phyloP scores from a whole-genome alignment of 768 basidiomycete genomes.

The Mycena leptocephala region DNA sequence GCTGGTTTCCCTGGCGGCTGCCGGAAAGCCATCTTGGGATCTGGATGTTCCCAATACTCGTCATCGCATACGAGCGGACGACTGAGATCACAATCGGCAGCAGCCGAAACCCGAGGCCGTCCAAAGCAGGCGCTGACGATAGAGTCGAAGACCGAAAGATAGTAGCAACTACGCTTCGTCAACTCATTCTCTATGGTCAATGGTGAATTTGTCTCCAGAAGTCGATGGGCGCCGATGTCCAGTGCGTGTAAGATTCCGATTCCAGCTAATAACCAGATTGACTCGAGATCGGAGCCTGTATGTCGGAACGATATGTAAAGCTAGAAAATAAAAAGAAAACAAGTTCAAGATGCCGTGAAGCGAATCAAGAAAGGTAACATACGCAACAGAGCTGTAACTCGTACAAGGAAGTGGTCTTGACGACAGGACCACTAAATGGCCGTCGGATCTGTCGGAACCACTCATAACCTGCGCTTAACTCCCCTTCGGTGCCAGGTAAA shows the following conservation, averaged over 20 bases:
- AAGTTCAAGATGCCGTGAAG: slow-evolving; percentile 4
- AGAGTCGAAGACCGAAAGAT: slow-evolving; percentile 49
- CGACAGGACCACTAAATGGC: slow-evolving; percentile 64
- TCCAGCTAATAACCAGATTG: slow-evolving; percentile 58
- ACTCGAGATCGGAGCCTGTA: slow-evolving; percentile 57
- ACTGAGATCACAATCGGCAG: slow-evolving; percentile 63
- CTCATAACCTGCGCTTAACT: slow-evolving; percentile 58
- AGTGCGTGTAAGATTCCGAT: slow-evolving; percentile 65
- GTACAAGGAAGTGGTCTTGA: slow-evolving; percentile 63
- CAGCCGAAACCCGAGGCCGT: slow-evolving; percentile 56
- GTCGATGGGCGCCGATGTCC: slow-evolving; percentile 62
- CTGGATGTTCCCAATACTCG: slow-evolving; percentile 62
- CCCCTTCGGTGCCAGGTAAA: slow-evolving; percentile 22
- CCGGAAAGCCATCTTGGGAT: slow-evolving; percentile 58
- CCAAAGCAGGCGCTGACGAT: slow-evolving; percentile 60
- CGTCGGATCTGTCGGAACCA: slow-evolving; percentile 65
- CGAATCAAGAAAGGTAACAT: slow-evolving; percentile 44
- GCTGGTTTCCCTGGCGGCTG: slow-evolving; percentile 65
- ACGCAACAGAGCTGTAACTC: slow-evolving; percentile 71
- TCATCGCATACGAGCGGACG: slow-evolving; percentile 67
- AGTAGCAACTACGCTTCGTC: slow-evolving; percentile 58
- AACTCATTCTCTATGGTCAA: slow-evolving; percentile 51
- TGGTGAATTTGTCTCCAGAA: slow-evolving; percentile 50
- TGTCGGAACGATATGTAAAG: slow-evolving; percentile 55
- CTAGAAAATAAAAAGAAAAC: slow-evolving; percentile 30